These are phyloP conservation scores for Asterophora parasitica DNA, from an alignment of 768 basidiomycete genomes.

Conservation along the genomic window DNA sequence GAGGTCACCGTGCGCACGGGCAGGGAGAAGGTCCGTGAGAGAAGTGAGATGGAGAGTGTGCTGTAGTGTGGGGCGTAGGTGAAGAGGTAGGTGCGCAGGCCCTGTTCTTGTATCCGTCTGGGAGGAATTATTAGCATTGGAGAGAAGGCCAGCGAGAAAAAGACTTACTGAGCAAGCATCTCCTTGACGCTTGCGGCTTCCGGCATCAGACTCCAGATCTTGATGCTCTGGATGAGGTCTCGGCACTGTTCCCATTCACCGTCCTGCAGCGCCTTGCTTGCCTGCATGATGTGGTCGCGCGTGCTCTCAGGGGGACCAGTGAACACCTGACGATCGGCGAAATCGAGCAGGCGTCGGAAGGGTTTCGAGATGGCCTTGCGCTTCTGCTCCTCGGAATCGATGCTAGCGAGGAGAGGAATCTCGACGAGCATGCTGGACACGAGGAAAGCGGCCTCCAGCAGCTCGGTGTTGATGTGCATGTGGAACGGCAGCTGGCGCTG, in stretches of 20 bases:
- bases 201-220: conserved; percentile 97
- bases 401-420: conserved; percentile 90
- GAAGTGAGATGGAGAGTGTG: conserved; percentile 81
- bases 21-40: conserved; percentile 85
- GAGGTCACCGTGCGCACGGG: conserved; percentile 79
- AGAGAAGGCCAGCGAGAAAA: conserved; percentile 1
- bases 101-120: conserved; percentile 98
- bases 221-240: conserved; percentile 92
- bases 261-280: conserved; percentile 91
- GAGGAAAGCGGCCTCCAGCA: conserved; percentile 95
- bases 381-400: conserved; percentile 90
- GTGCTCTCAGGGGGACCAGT: conserved; percentile 99
- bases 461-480: conserved; percentile 98
- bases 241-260: conserved; percentile 97
- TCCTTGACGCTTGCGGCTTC: conserved; percentile 84
- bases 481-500: conserved; percentile 97
- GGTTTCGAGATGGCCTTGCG: conserved; percentile 94
- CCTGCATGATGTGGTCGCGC: conserved; percentile 98
- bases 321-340: conserved; percentile 96
- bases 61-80: conserved; percentile 95
- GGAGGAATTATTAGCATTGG: conserved; percentile 5
- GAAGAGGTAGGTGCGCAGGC: conserved; percentile 93
- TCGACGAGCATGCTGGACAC: conserved; percentile 99
- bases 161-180: conserved; percentile 83
- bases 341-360: conserved; percentile 91